phyloP scores from a whole-genome alignment of 139 green algal species.

The Chlamydomonas sp. region DNA sequence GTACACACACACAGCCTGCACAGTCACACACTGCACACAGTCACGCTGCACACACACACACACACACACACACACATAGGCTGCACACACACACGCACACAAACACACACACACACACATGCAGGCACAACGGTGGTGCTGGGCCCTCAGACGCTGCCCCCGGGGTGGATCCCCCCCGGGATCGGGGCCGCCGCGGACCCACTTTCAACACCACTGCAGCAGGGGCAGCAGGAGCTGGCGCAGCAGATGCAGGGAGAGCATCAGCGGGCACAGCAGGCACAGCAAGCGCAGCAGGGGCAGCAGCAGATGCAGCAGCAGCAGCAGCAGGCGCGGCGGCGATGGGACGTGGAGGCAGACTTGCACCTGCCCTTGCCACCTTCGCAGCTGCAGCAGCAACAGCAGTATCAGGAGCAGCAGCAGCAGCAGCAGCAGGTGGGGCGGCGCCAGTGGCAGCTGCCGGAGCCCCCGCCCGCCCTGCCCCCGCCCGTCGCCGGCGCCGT shows the following conservation, averaged over 20 bases:
- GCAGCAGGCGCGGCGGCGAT: background rate
- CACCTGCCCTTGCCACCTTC: background rate
- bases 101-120: too few species aligned
- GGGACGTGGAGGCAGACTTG: background rate
- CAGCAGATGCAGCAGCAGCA: background rate
- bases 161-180: too few species aligned
- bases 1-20: too few species aligned
- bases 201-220: too few species aligned
- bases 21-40: too few species aligned
- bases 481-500: background rate
- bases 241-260: background rate
- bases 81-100: too few species aligned
- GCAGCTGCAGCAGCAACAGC: slow-evolving; percentile 6
- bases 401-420: background rate
- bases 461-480: background rate
- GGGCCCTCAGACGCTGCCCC: too few species aligned
- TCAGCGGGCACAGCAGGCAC: background rate
- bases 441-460: background rate
- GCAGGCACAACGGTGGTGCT: too few species aligned
- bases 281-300: slow-evolving; percentile 1
- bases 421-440: background rate
- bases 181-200: too few species aligned
- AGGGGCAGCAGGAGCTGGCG: background rate
- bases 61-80: too few species aligned
- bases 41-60: too few species aligned